Conservation (phyloP, 768 basidiomycete genomes). For the Boletus bicolor region DNA sequence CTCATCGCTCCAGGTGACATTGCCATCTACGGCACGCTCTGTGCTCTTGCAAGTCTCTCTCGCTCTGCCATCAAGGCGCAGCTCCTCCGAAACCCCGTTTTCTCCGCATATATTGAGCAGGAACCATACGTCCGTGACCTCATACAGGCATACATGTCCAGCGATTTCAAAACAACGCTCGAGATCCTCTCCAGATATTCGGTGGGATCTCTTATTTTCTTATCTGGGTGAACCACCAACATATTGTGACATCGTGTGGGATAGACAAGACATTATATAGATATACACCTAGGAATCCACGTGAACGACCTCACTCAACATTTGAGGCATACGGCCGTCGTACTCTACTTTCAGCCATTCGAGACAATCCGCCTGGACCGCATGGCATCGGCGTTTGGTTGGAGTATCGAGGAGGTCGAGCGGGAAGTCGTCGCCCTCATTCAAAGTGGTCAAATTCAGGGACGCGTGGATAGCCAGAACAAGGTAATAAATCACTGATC, state of each 20-base stretch:
- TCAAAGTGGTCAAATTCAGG: slow-evolving; percentile 72
- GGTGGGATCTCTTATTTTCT: slow-evolving; percentile 37
- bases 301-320: slow-evolving; percentile 59
- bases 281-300: slow-evolving; percentile 74
- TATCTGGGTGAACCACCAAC: background rate
- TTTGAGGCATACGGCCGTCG: slow-evolving; percentile 74
- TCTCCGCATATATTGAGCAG: slow-evolving; percentile 77
- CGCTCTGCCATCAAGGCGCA: slow-evolving; percentile 67
- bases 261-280: slow-evolving; percentile 76
- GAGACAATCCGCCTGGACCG: slow-evolving; percentile 76
- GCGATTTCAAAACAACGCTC: slow-evolving; percentile 80
- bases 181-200: slow-evolving; percentile 71
- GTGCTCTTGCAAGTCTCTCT: slow-evolving; percentile 74
- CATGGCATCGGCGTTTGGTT: slow-evolving; percentile 86
- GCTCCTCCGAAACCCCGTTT: slow-evolving; percentile 65
- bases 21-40: slow-evolving; percentile 81
- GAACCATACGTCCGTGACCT: slow-evolving; percentile 87
- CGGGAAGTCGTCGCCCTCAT: slow-evolving; percentile 74
- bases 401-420: slow-evolving; percentile 69
- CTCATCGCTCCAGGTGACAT: slow-evolving; percentile 80
- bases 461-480: slow-evolving; percentile 84
- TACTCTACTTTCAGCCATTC: slow-evolving; percentile 91
- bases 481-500: slow-evolving; percentile 48
- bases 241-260: background rate
- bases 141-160: slow-evolving; percentile 80